phyloP scores from a whole-genome alignment of 2,329 filamentous ascomycete species.

The Pseudogymnoascus sp. region DNA sequence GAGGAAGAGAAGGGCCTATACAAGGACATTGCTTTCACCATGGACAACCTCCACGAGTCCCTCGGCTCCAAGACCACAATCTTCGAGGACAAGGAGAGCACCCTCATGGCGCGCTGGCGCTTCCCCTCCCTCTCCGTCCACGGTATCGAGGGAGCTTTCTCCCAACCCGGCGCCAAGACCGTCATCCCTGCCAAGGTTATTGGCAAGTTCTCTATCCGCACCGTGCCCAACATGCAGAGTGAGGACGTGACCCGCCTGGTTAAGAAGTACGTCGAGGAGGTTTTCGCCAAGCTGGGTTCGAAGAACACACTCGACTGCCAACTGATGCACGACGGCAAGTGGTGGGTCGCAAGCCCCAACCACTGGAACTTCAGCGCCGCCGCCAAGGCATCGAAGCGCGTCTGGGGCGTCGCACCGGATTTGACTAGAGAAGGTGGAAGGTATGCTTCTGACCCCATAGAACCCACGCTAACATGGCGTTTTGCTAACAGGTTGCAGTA shows the following conservation, averaged over 20 bases:
- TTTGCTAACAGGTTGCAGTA: conserved; percentile 45
- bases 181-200: conserved; percentile 97
- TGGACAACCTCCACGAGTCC: conserved; percentile 90
- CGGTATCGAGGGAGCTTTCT: conserved; percentile 92
- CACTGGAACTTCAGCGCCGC: conserved; percentile 98
- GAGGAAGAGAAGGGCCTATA: conserved; percentile 85
- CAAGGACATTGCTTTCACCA: conserved; percentile 83
- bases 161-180: conserved; percentile 88
- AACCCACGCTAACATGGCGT: conserved; percentile 2
- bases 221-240: conserved; percentile 95
- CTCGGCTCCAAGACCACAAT: conserved; percentile 85
- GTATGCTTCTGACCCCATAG: conserved; percentile 37
- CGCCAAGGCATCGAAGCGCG: conserved; percentile 89
- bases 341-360: conserved; percentile 96
- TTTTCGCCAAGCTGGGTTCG: conserved; percentile 78
- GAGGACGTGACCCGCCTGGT: conserved; percentile 81
- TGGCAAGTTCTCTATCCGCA: conserved; percentile 97
- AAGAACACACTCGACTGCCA: conserved; percentile 85
- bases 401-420: conserved; percentile 89
- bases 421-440: conserved; percentile 93
- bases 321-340: conserved; percentile 87
- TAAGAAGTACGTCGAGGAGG: conserved; percentile 72
- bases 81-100: conserved; percentile 79
- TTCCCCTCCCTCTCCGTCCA: conserved; percentile 91
- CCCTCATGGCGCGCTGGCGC: conserved; percentile 93